Evolutionary conservation across 1,139 yeast species (phyloP).

Genomic region (Hanseniaspora sp.): DNA sequence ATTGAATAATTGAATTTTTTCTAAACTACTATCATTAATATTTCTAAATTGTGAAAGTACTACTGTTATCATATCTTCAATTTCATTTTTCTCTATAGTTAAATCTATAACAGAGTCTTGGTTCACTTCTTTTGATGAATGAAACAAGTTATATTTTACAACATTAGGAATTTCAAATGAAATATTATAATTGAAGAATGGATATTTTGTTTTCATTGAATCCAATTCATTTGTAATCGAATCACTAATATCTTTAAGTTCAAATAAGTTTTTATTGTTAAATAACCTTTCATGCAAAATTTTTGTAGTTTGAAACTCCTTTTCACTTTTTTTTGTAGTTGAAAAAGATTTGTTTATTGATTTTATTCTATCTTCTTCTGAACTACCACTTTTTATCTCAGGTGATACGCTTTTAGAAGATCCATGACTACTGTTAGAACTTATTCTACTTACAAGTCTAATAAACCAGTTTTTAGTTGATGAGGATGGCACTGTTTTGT

Average conservation of each 20-base stretch:
- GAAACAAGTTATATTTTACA: background rate
- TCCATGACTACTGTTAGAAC: background rate
- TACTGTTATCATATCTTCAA: background rate
- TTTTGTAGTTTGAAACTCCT: background rate
- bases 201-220: background rate
- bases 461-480: slow-evolving; percentile 6
- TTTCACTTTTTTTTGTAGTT: background rate
- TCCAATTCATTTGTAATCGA: background rate
- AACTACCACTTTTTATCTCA: too few species aligned
- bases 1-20: slow-evolving; percentile 2
- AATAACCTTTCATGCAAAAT: slow-evolving; percentile 9
- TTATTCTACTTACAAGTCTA: slow-evolving; percentile 10
- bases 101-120: background rate
- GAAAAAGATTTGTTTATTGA: background rate
- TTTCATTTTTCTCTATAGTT: background rate
- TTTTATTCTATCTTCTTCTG: too few species aligned
- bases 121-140: background rate
- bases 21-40: background rate
- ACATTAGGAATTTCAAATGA: background rate
- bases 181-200: background rate
- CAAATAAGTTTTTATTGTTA: background rate
- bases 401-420: too few species aligned
- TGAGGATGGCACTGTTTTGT: background rate
- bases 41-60: slow-evolving; percentile 5
- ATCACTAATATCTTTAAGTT: background rate